Percentiles rank a stretch among this genome's conserved stretches.
These are phyloP conservation scores for Phytophthora lateralis DNA, from an alignment of 352 stramenopile species.

Conservation along the genomic window DNA sequence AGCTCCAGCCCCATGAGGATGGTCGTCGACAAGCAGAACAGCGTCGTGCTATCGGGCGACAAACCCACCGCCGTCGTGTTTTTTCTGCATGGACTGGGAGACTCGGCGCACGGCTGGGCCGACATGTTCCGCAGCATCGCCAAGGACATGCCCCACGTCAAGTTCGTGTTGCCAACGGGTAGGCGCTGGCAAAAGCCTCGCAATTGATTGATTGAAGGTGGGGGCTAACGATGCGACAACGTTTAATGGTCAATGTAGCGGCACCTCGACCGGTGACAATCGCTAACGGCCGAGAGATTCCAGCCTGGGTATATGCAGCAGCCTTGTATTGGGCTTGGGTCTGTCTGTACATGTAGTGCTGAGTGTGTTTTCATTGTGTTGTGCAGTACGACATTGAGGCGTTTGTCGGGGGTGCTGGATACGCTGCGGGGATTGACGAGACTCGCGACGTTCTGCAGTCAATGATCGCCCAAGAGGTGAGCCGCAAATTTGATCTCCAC, in stretches of 20 bases:
- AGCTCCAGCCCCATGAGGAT: conserved; percentile 18
- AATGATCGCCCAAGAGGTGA: conserved; percentile 79
- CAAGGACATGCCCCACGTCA: conserved; percentile 66
- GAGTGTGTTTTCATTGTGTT: background rate
- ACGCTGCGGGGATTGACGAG: conserved; percentile 86
- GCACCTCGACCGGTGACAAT: conserved; percentile 90
- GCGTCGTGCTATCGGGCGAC: conserved; percentile 31
- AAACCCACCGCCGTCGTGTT: conserved; percentile 39
- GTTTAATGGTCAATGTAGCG: conserved; percentile 40
- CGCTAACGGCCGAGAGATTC: conserved; percentile 92
- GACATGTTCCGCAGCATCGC: conserved; percentile 56
- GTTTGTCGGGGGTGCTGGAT: conserved; percentile 90
- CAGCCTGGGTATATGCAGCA: conserved; percentile 73
- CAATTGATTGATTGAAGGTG: background rate
- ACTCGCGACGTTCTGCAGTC: conserved; percentile 59
- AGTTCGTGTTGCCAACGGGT: conserved; percentile 78
- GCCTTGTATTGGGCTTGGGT: background rate
- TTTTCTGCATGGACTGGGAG: conserved; percentile 92
- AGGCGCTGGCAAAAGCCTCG: background rate
- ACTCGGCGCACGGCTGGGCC: conserved; percentile 87
- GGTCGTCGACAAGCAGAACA: conserved; percentile 41
- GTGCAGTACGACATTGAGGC: conserved; percentile 93
- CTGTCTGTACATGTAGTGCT: background rate
- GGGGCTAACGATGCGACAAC: too few relatives aligned
- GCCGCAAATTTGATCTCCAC: background rate